Evolutionary conservation across 306 rosid species (phyloP), one percentile per base, ranked within the genome.

Genomic region (Medicago lupulina): DNA sequence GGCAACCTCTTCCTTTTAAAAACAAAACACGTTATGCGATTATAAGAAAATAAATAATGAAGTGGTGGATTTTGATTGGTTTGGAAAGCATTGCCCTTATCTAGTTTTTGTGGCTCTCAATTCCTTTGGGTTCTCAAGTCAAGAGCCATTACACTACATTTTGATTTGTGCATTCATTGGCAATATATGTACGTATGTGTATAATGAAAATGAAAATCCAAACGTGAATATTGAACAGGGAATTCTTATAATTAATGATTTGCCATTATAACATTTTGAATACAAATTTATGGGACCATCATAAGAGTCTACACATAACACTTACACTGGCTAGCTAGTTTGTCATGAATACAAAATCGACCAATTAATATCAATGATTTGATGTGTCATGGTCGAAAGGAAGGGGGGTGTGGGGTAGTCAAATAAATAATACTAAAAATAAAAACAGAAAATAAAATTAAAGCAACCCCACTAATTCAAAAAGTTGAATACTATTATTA

Each of bases 71-170:
- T 63, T 14, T 76, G 39, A 39, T 81, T 76, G 64, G 74, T 71
- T 53, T 13, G 38, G 36, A 49, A 31, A 25, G 15, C 67, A 63
- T 62, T 62, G 17, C 70, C 41, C 81, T 81, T 76, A 81, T 76
- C 81, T 60, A 49, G 53, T 72, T 66, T 74, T 16, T 67, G 85
- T 73, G 85, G 82, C 79, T 82, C 76, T 43, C 57, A 44, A 44
- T 64, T 74, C 55, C 21, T 57, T 36, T 3, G 0, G 15, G 44
- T 43, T 6, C 5, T 23, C 76, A 10, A 46, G 38, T 25, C 76
- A 46, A 46, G 15, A 75, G 10, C 49, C 16, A 70, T 12, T 58
- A 0, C 39, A 59, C 17, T 59, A 12, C 17, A 55, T 60, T 60
- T 64, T 38, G 9, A 38, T 64, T 38, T 9, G 70, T 38, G n/a